phyloP scores from a whole-genome alignment of 164 flowering plant species.

The Chimonanthus salicifolius region DNA sequence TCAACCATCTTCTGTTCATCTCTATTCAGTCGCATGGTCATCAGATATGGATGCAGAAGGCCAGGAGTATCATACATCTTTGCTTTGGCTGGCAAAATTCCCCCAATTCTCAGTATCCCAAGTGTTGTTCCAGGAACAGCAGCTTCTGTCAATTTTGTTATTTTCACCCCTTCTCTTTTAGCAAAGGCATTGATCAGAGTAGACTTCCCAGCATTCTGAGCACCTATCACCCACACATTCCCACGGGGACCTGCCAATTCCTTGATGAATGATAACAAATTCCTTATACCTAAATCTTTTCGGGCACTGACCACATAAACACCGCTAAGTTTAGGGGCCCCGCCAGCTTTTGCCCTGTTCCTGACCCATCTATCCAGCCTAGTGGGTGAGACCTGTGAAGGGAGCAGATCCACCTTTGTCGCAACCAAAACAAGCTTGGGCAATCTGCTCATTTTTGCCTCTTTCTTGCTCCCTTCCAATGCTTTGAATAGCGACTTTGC shows the following conservation, averaged over 20 bases:
- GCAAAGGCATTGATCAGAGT: slow-evolving; percentile 83
- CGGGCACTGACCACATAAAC: slow-evolving; percentile 85
- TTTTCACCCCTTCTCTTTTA: slow-evolving; percentile 64
- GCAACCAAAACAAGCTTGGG: slow-evolving; percentile 92
- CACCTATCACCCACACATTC: slow-evolving; percentile 96
- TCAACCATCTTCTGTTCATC: slow-evolving; percentile 95
- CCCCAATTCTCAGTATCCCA: slow-evolving; percentile 85
- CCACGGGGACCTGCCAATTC: slow-evolving; percentile 93
- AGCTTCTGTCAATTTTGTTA: slow-evolving; percentile 87
- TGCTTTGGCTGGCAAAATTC: slow-evolving; percentile 85
- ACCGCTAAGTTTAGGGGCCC: slow-evolving; percentile 81
- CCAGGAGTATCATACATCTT: slow-evolving; percentile 98
- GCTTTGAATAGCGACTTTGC: slow-evolving; percentile 76
- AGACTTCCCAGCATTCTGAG: slow-evolving; percentile 96
- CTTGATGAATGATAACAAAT: slow-evolving; percentile 67
- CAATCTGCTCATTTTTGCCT: slow-evolving; percentile 35
- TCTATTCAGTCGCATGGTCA: slow-evolving; percentile 78
- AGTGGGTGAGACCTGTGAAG: slow-evolving; percentile 79
- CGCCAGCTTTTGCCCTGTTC: slow-evolving; percentile 71
- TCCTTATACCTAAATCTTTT: slow-evolving; percentile 85
- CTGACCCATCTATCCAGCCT: slow-evolving; percentile 95
- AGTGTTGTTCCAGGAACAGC: slow-evolving; percentile 95
- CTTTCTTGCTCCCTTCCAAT: slow-evolving; percentile 41
- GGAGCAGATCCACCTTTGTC: slow-evolving; percentile 93
- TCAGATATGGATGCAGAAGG: slow-evolving; percentile 76